Evolutionary conservation across 163 green algal genomes (phyloP), one percentile per base, ranked within the genome.

Genomic region (Trebouxiophyceae sp.): DNA sequence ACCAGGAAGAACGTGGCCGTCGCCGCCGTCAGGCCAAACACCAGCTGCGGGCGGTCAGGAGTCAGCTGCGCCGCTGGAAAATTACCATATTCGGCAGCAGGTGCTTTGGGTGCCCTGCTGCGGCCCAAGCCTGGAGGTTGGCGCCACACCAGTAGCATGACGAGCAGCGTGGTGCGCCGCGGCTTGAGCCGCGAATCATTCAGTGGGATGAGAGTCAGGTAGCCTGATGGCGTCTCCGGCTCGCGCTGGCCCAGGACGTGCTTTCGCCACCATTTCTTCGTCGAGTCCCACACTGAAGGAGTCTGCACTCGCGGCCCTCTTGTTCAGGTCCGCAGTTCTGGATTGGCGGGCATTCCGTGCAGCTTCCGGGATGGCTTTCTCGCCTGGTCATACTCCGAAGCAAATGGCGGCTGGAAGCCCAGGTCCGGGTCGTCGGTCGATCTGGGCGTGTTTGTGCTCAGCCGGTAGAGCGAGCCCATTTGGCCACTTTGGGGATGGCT

Each of bases 161-260:
- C 67, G 16, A 73, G 54, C 31, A 73, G 54, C 33, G 33, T 63
- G 59, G 67, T 73, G 12, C 67, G 33, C 33, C 67, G 45, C 26
- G 67, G 67, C 39, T 50, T 50, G 12, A 50, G 6, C 28, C 28
- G 7, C 45, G 20, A 1, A 67, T 60, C 77, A 23, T 73, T 80
- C 29, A 87, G 72, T 7, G 80, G 80, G 5, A 87, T 84, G 5
- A 87, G 75, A 0, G 80, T 85, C 7, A 87, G 66, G 61, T 87
- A 87, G 31, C 76, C 71, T 34, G 63, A 77, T 3, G 71, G 66
- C 5, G 72, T 61, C 4, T 69, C 57, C 27, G 62, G 63, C 45
- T 71, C 65, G 28, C 44, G 22, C 34, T 34, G 26, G 33, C 63
- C 34, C 31, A 60, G 62, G 8, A 70, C 45, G 20, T 70, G 62